Percentiles rank a stretch among this genome's conserved stretches.
phyloP scores from a whole-genome alignment of 495 filamentous ascomycete species.

The Aspergillus diversus region DNA sequence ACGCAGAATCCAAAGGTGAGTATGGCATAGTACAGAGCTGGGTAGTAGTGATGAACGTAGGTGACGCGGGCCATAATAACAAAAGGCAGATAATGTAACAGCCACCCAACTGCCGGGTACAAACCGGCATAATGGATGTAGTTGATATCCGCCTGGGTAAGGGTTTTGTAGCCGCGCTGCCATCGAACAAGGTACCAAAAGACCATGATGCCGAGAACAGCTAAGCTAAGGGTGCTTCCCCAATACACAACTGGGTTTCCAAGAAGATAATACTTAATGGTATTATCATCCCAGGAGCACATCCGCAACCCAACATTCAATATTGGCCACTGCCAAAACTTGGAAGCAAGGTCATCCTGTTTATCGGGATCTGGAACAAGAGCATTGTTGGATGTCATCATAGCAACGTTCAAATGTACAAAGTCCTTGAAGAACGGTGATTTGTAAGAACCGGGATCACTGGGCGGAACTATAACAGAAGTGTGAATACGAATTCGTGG shows the following conservation, averaged over 20 bases:
- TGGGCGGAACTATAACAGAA: constrained; percentile 71
- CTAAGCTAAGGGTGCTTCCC: constrained; percentile 81
- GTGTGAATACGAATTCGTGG: constrained; percentile 1
- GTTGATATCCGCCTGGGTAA: constrained; percentile 78
- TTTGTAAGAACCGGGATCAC: constrained; percentile 90
- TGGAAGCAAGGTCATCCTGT: constrained; percentile 95
- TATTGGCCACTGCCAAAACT: constrained; percentile 99
- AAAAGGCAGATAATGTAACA: constrained; percentile 95
- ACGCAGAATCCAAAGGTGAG: constrained; percentile 84
- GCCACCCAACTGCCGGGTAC: constrained; percentile 92
- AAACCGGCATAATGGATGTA: constrained; percentile 92
- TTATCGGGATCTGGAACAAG: constrained; percentile 98
- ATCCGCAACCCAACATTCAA: constrained; percentile 93
- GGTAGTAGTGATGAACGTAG: constrained; percentile 99
- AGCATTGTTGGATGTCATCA: constrained; percentile 99
- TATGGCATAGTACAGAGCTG: constrained; percentile 97
- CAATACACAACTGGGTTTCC: constrained; percentile 97
- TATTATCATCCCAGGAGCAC: constrained; percentile 97
- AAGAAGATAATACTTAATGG: constrained; percentile 97
- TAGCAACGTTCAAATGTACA: constrained; percentile 95
- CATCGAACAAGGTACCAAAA: constrained; percentile 90
- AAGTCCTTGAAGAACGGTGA: constrained; percentile 97
- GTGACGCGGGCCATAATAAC: constrained; percentile 97
- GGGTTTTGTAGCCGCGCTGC: constrained; percentile 91
- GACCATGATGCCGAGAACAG: constrained; percentile 69